These are phyloP conservation scores for Kodamaea plutei DNA, from an alignment of 1,139 yeast species.

Conservation along the genomic window DNA sequence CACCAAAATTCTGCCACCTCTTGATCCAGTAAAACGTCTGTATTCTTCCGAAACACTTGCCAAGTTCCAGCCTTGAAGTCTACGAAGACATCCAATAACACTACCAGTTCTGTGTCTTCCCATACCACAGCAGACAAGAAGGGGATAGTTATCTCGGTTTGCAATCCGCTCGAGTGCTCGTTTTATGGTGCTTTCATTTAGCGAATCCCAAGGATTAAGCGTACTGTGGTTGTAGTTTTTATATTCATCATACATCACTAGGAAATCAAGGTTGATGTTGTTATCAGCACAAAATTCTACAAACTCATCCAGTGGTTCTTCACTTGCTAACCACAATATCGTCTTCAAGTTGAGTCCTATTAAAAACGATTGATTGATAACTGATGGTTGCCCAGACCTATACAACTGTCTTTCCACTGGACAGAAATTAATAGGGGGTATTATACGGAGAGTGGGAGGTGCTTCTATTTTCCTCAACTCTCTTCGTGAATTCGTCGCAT, in stretches of 20 bases:
- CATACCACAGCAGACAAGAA: constrained; percentile 94
- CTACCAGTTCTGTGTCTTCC: constrained; percentile 97
- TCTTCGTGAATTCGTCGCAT: constrained; percentile 6
- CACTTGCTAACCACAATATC: constrained; percentile 90
- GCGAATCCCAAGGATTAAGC: constrained; percentile 91
- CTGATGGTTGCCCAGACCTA: constrained; percentile 95
- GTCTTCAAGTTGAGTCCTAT: constrained; percentile 70
- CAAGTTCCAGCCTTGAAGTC: constrained; percentile 92
- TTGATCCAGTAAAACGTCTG: constrained; percentile 84
- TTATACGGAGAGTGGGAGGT: constrained; percentile 63
- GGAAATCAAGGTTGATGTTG: constrained; percentile 60
- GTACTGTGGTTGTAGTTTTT: constrained; percentile 20
- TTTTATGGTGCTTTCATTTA: constrained; percentile 75
- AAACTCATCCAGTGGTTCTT: constrained; percentile 89
- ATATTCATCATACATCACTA: constrained; percentile 61
- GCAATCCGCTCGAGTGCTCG: constrained; percentile 75
- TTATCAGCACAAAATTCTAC: constrained; percentile 74
- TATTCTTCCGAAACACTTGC: constrained; percentile 94
- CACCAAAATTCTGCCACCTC: constrained; percentile 88
- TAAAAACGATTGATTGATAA: constrained; percentile 82
- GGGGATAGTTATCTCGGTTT: constrained; percentile 70
- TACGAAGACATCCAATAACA: constrained; percentile 85
- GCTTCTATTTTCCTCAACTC: constrained; percentile 17
- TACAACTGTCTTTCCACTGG: constrained; percentile 87
- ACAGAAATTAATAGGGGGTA: constrained; percentile 92